Evolutionary conservation across 1,284 basidiomycete genomes (phyloP).

Genomic region (Cryptococcus sp.): DNA sequence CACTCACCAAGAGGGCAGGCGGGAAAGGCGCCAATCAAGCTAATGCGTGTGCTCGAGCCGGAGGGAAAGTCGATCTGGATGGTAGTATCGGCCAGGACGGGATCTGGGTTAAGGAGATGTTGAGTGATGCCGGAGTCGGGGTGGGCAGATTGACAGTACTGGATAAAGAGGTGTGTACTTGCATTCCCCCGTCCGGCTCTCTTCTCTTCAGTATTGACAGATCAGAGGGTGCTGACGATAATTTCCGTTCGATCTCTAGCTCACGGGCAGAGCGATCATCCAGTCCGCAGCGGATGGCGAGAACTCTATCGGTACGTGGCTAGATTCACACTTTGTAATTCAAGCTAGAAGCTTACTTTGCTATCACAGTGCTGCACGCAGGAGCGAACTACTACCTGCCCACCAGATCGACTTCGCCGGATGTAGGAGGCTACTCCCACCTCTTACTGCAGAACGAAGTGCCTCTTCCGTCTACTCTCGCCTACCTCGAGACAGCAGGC

Average conservation of each 20-base stretch:
- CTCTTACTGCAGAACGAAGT: slow-evolving; percentile 63
- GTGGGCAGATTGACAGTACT: slow-evolving; percentile 32
- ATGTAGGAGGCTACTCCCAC: slow-evolving; percentile 48
- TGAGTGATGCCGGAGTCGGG: slow-evolving; percentile 47
- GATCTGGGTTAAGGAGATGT: slow-evolving; percentile 43
- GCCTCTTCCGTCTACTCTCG: slow-evolving; percentile 55
- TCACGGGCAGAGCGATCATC: slow-evolving; percentile 56
- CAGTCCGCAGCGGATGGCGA: slow-evolving; percentile 54
- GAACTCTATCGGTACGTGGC: slow-evolving; percentile 54
- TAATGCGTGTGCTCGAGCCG: slow-evolving; percentile 52
- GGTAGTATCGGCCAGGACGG: slow-evolving; percentile 52
- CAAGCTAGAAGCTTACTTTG: background rate
- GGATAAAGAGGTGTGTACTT: slow-evolving; percentile 36
- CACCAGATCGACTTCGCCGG: slow-evolving; percentile 19
- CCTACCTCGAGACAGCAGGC: slow-evolving; percentile 49
- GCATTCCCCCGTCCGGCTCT: background rate
- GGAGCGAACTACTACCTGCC: slow-evolving; percentile 49
- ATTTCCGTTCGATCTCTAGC: slow-evolving; percentile 16
- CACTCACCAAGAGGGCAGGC: slow-evolving; percentile 50
- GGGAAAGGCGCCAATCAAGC: slow-evolving; percentile 59
- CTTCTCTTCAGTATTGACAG: too few species aligned
- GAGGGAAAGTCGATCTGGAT: slow-evolving; percentile 49
- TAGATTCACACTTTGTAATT: background rate
- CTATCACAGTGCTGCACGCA: slow-evolving; percentile 46
- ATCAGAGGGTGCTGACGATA: too few species aligned